Evolutionary conservation across 257 asterid genomes (phyloP), one percentile per base, ranked within the genome.

Genomic region (Capsicum baccatum): DNA sequence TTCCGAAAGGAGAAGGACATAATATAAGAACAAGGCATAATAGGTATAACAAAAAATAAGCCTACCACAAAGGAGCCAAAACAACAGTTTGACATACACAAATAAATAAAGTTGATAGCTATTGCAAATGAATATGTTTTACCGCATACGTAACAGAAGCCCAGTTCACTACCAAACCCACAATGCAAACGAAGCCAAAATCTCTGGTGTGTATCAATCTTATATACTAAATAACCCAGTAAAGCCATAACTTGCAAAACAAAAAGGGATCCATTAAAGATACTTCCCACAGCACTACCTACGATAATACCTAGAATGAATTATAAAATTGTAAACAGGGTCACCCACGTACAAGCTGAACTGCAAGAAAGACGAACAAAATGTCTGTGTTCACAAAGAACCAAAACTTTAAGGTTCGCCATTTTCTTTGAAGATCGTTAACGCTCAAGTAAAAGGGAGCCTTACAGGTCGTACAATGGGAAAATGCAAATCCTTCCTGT

Each of bases 371-470:
- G 26, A 26, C 26, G 26, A 26, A 26, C 26, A 26, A 26, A 26
- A 26, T 26, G 26, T 26, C 26, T 26, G 26, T 26, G 26, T 0
- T 26, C 26, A 26, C 26, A 26, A 26, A 26, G 26, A 26, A 26
- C 26, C 26, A 26, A 26, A 26, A 26, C 26, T 26, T 26, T 26
- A 26, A 26, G 26, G 26, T 26, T 26, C 26, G 26, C 26, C 26
- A 26, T 26, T 26, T 93, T 87, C 97, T 91, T 79, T 94, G 94
- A 89, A 91, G 68, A 16, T 86, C 95, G 58, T 93, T 98, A 56
- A 95, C 97, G 90, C 97, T 90, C 84, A 95, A 87, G 89, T 92
- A 91, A 89, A 93, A 95, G 39, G 97, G 98, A 89, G 97, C 95
- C n/a, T n/a, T n/a, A n/a, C n/a, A n/a, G n/a, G n/a, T n/a, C n/a